Evolutionary conservation across 345 rosid species (phyloP).

Genomic region (Citrus reticulata): DNA sequence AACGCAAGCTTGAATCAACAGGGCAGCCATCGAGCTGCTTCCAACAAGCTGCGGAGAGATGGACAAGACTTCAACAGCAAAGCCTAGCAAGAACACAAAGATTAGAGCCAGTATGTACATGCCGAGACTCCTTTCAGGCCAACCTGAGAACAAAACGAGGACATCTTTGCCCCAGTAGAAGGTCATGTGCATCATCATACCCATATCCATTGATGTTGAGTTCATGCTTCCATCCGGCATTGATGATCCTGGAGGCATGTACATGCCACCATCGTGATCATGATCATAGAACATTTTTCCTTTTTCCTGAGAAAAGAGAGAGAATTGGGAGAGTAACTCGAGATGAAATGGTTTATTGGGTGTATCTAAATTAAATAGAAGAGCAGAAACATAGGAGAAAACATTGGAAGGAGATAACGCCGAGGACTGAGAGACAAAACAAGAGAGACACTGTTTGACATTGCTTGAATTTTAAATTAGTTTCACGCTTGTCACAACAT

Average conservation of each 20-base stretch:
- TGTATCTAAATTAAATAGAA: constrained; percentile 1
- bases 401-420: not conserved
- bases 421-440: not conserved
- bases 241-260: constrained; percentile 4
- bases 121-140: constrained; percentile 24
- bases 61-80: constrained; percentile 27
- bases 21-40: not conserved
- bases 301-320: not conserved
- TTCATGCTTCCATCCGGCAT: constrained; percentile 15
- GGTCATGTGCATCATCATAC: constrained; percentile 22
- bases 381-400: not conserved
- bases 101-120: constrained; percentile 30
- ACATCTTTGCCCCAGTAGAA: constrained; percentile 33
- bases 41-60: not conserved
- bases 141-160: constrained; percentile 24
- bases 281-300: not conserved
- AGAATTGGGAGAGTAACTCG: not conserved
- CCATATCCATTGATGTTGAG: not conserved
- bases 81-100: constrained; percentile 27
- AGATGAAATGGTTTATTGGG: not conserved
- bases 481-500: not conserved
- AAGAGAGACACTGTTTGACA: not conserved
- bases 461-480: not conserved
- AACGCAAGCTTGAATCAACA: constrained; percentile 17
- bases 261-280: not conserved